Evolutionary conservation across 1,139 yeast species (phyloP), one percentile per base, ranked within the genome.

Genomic region (Petasospora rhodanensis): DNA sequence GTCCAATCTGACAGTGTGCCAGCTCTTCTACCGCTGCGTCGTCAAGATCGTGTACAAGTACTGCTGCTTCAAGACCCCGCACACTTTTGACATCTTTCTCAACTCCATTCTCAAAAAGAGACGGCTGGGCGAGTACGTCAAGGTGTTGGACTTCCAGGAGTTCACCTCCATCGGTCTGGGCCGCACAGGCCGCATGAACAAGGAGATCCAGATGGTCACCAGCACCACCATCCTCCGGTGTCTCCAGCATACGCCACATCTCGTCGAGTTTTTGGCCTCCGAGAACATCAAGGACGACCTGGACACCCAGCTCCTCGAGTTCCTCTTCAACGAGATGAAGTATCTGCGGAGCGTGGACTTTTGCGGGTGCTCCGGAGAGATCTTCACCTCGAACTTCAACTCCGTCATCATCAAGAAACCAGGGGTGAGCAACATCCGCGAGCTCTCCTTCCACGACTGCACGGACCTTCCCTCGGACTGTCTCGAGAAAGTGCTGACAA

Each of bases 101-200:
- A 66, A 60, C 31, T 76, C 84, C 36, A 64, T 85, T 29, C 61
- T 64, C 35, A 58, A 61, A 12, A 66, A 67, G 41, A 70, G 62
- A 26, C 68, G 61, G 41, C 66, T 73, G 26, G 87, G 95, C 7
- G 68, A 70, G 38, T 74, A 75, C 47, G 91, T 84, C 17, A 77
- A 79, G 48, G 79, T 80, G 39, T 70, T 87, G 50, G 96, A 87
- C 60, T 87, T 87, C 52, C 84, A 83, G 52, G 91, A 85, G 43
- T 82, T 87, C 55, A 86, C 96, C 0, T 81, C 93, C 2, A 80
- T 89, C 32, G 96, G 96, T 0, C 66, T 87, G 32, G 96, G 96
- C 4, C 67, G 96, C 43, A 83, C 96, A 0, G 85, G 85, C 7
- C 73, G 82, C 46, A 86, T 86, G 95, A 87, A 84, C 59, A 79